Base-by-base conservation (phyloP, 2,329 filamentous ascomycete species). In the Dothideomycetes sp. region DNA sequence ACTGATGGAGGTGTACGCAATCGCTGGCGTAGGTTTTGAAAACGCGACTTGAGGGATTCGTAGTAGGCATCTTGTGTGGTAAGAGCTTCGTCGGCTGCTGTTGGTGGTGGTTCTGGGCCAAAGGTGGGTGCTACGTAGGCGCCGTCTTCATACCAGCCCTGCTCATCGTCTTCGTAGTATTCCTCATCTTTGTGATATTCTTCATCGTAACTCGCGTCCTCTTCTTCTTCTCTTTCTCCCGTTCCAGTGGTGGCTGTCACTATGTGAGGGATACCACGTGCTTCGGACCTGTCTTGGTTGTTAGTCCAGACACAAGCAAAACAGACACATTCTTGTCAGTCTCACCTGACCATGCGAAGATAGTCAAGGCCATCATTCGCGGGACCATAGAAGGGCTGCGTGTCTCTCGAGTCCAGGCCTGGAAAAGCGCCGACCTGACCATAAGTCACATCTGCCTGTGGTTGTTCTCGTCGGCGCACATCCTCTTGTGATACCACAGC, bases 131-230 rank as follows among this genome's bases (percentile, higher is more conserved):
- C 82, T 17, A 81, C 76, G 57, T 86, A 94, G 25, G 84, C 82
- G 34, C 86, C 87, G 50, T 94, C 84, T 12, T 78, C 67, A 57
- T 84, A 91, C 54, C 76, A 80, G 9, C 81, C 82, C 41, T 73
- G 63, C 16, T 68, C 64, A 51, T 81, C 74, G 39, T 71, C 69
- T 7, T 66, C 53, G 52, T 78, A 77, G 29, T 73, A 66, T 23
- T 55, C 51, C 15, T 60, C 53, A 18, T 57, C 55, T 11, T 54
- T 53, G 29, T 56, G 50, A 29, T 50, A 45, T 11, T 56, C 49
- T 23, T 61, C 43, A 51, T 63, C 56, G 24, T 67, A 58, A 48
- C 68, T 73, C 9, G 34, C 23, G 1, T 35, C 24, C 15, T 34
- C 30, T 10, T 28, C 30, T 4, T 20, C 24, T 11, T 22, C 11